These are phyloP conservation scores for Solanum clarkiae DNA, from an alignment of 257 asterid species.

Conservation along the genomic window DNA sequence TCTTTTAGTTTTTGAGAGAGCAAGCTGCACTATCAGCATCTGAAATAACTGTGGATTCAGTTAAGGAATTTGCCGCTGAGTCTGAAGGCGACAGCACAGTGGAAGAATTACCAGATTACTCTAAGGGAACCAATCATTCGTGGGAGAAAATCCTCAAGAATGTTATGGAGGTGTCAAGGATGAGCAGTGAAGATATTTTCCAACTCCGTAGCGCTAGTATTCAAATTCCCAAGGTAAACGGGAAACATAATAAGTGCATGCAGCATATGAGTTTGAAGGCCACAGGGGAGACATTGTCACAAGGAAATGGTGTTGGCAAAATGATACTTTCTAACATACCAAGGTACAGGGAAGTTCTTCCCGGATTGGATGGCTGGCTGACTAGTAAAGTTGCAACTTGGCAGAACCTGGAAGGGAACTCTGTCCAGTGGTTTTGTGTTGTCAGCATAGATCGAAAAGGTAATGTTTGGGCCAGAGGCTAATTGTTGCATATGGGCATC, in stretches of 20 bases:
- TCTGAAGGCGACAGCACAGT: conserved; percentile 41
- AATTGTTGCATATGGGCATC: not conserved
- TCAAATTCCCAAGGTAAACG: conserved; percentile 40
- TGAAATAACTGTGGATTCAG: conserved; percentile 71
- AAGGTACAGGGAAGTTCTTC: conserved; percentile 58
- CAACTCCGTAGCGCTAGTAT: conserved; percentile 17
- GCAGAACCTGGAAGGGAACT: conserved; percentile 74
- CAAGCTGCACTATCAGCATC: conserved; percentile 81
- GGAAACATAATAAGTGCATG: conserved; percentile 69
- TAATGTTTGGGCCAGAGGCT: conserved; percentile 3
- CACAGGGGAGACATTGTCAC: conserved; percentile 57
- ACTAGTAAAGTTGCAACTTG: conserved; percentile 58
- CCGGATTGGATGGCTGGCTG: conserved; percentile 79
- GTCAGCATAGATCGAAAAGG: conserved; percentile 81
- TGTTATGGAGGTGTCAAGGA: conserved; percentile 26
- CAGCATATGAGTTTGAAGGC: conserved; percentile 61
- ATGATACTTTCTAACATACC: conserved; percentile 60
- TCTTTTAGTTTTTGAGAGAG: conserved; percentile 74
- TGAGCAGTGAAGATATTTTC: conserved; percentile 17
- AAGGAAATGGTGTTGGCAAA: conserved; percentile 63
- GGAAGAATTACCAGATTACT: conserved; percentile 36
- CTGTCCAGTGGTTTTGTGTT: conserved; percentile 81
- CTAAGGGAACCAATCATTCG: conserved; percentile 37
- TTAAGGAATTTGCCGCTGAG: conserved; percentile 58
- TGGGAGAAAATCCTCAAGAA: conserved; percentile 54